phyloP scores from a whole-genome alignment of 2,329 filamentous ascomycete species.

The Arachnopeziza araneosa region DNA sequence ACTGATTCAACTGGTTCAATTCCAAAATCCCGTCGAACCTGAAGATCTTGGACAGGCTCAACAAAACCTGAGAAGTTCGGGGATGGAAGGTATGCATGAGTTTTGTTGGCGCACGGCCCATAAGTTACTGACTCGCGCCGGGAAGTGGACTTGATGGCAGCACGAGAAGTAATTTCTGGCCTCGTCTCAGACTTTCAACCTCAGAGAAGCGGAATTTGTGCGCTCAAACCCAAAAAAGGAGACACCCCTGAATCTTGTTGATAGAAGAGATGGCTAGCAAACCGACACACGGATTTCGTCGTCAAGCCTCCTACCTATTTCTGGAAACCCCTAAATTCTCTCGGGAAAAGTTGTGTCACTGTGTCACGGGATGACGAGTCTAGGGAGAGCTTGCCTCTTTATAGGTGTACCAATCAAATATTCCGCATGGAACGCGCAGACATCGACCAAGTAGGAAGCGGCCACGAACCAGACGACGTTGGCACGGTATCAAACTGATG shows the following conservation, averaged over 20 bases:
- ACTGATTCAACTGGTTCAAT: too few species aligned
- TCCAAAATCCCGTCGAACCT: too few species aligned
- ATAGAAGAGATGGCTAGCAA: neutral
- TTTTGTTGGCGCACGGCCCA: neutral
- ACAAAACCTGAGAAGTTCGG: too few species aligned
- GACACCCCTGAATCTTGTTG: neutral
- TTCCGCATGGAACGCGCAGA: neutral
- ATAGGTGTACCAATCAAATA: neutral
- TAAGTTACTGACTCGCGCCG: neutral
- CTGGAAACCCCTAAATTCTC: too few species aligned
- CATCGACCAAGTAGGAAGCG: neutral
- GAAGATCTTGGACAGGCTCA: too few species aligned
- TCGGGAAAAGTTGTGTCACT: neutral
- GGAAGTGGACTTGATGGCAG: slow-evolving; percentile 1
- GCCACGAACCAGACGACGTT: too few species aligned
- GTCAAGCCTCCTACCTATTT: neutral
- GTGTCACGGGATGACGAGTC: neutral
- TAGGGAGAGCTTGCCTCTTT: neutral
- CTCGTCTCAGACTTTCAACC: neutral
- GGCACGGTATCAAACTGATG: too few species aligned
- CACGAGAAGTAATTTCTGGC: neutral
- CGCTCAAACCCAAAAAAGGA: neutral
- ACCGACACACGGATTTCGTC: neutral
- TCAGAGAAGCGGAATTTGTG: neutral
- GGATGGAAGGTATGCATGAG: neutral